Conservation (phyloP, 2,329 filamentous ascomycete genomes). For the Dichotomopilus funicola region DNA sequence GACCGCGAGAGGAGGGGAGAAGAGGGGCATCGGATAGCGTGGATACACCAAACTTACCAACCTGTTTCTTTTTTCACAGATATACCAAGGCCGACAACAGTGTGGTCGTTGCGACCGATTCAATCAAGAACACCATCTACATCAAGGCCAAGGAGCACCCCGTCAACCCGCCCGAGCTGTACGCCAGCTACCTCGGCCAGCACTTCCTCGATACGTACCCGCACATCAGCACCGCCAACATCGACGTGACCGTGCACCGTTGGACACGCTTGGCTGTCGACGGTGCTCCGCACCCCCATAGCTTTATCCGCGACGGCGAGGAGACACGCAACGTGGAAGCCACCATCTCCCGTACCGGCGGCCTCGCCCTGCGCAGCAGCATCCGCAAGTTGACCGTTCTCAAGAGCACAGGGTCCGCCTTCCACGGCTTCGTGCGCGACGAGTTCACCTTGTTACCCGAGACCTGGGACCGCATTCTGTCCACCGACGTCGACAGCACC, state of each 20-base stretch:
- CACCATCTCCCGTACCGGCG: conserved; percentile 57
- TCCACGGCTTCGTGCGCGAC: conserved; percentile 89
- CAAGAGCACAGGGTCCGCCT: conserved; percentile 93
- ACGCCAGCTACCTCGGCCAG: conserved; percentile 72
- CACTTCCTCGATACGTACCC: conserved; percentile 86
- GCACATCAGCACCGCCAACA: conserved; percentile 80
- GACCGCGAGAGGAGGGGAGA: not conserved
- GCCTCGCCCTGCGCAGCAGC: conserved; percentile 69
- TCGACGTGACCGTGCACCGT: conserved; percentile 76
- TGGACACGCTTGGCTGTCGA: conserved; percentile 88
- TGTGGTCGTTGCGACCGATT: conserved; percentile 91
- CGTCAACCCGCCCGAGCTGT: conserved; percentile 88
- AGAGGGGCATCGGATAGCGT: too few relatives aligned
- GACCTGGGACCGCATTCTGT: conserved; percentile 91
- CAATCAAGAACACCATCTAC: conserved; percentile 96
- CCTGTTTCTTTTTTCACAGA: conserved; percentile 37
- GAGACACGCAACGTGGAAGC: conserved; percentile 82
- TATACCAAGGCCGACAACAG: conserved; percentile 94
- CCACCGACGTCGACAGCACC: conserved; percentile 79
- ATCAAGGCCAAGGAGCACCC: conserved; percentile 92
- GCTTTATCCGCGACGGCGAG: conserved; percentile 82
- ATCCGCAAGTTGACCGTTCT: conserved; percentile 81
- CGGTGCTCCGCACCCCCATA: conserved; percentile 88
- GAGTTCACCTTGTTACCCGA: conserved; percentile 88
- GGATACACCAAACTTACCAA: not conserved